Percentiles rank a stretch among this genome's conserved stretches.
Evolutionary conservation across 176 grass and related monocot genomes (phyloP).

Genomic region (Bonia amplexicaulis): DNA sequence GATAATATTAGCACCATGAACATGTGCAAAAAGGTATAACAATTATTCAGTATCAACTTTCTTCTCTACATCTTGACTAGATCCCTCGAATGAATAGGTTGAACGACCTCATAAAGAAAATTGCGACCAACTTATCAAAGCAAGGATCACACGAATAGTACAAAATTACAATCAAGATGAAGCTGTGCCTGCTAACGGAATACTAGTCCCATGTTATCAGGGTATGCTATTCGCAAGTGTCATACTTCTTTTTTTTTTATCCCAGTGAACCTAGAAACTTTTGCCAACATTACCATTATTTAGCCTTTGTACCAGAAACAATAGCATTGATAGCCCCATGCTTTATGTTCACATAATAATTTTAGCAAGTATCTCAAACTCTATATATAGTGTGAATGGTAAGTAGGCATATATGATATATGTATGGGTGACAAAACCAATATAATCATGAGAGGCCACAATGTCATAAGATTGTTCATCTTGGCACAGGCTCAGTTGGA

Average conservation of each 20-base stretch:
- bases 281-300: not conserved
- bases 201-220: not conserved
- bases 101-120: not conserved
- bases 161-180: constrained; percentile 5
- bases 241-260: not conserved
- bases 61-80: not conserved
- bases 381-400: not conserved
- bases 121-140: not conserved
- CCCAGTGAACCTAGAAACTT: not conserved
- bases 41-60: not conserved
- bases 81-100: constrained; percentile 3
- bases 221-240: not conserved
- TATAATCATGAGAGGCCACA: not conserved
- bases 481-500: not conserved
- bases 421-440: not conserved
- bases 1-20: not conserved
- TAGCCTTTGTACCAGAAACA: not conserved
- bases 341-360: not conserved
- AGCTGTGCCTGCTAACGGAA: not conserved
- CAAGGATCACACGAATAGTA: not conserved
- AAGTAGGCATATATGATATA: not conserved
- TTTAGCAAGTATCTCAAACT: not conserved
- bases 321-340: not conserved
- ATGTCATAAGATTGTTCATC: not conserved
- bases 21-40: not conserved